Conservation (phyloP, 2,329 filamentous ascomycete genomes). For the Fusarium sp. region DNA sequence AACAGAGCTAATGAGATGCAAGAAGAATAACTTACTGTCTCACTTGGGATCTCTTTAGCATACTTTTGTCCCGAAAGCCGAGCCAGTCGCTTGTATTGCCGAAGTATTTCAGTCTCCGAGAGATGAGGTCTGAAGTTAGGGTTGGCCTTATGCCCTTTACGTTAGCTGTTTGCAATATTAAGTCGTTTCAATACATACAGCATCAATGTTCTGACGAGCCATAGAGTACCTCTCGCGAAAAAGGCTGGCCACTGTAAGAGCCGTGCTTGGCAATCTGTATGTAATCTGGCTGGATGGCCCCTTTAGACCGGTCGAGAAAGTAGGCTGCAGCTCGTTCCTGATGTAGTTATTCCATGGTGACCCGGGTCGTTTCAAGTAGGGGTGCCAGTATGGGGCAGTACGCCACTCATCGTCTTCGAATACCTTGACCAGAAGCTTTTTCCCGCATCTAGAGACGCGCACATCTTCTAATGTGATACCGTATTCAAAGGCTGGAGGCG, state of each 20-base stretch:
- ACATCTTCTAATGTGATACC: conserved; percentile 34
- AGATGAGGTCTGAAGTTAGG: not conserved
- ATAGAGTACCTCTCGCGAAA: conserved; percentile 9
- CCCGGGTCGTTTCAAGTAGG: conserved; percentile 32
- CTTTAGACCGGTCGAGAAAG: conserved; percentile 1
- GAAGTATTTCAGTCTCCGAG: not conserved
- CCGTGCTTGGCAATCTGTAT: conserved; percentile 25
- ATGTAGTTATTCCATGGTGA: conserved; percentile 42
- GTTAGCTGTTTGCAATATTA: not conserved
- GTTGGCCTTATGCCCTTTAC: not conserved
- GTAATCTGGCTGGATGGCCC: not conserved
- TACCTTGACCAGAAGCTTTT: conserved; percentile 25
- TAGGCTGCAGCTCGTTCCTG: conserved; percentile 21
- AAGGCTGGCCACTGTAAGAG: not conserved
- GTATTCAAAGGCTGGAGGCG: conserved; percentile 28
- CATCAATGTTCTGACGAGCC: conserved; percentile 11
- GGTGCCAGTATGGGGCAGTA: conserved; percentile 32
- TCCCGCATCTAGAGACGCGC: conserved; percentile 28
- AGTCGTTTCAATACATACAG: conserved; percentile 1
- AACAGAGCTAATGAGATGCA: not conserved
- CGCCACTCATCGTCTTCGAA: conserved; percentile 19
- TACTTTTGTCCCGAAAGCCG: conserved; percentile 14
- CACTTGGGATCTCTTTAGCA: not conserved
- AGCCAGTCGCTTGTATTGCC: conserved; percentile 14
- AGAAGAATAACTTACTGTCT: conserved; percentile 4